Percentiles rank a stretch among this genome's conserved stretches.
Evolutionary conservation across 2,329 filamentous ascomycete genomes (phyloP).

Genomic region (Neoscytalidium dimidiatum): DNA sequence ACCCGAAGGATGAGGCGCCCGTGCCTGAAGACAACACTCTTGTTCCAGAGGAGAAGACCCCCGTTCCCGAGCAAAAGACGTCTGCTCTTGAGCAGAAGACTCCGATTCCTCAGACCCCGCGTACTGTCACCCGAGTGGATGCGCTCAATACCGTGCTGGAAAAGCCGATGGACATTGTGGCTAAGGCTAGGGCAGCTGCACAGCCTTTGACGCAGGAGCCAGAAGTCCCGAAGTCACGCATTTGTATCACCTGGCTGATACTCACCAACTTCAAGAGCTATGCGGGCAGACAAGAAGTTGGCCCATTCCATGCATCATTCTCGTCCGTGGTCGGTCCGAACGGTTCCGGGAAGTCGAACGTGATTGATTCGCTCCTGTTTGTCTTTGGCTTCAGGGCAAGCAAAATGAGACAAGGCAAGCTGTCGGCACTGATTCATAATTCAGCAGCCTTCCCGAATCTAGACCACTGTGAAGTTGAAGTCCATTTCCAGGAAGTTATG

Average conservation of each 20-base stretch:
- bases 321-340: conserved; percentile 98
- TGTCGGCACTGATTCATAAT: conserved; percentile 96
- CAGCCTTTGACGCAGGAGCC: conserved; percentile 69
- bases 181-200: conserved; percentile 75
- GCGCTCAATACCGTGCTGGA: conserved; percentile 73
- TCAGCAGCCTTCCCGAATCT: conserved; percentile 84
- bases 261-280: conserved; percentile 99
- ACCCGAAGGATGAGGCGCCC: conserved; percentile 30
- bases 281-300: conserved; percentile 90
- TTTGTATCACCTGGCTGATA: conserved; percentile 89
- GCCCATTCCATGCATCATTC: conserved; percentile 95
- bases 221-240: conserved; percentile 75
- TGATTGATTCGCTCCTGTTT: conserved; percentile 95
- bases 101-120: conserved; percentile 44
- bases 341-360: conserved; percentile 97
- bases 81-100: conserved; percentile 48
- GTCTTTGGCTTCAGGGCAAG: conserved; percentile 99
- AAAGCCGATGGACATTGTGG: conserved; percentile 89
- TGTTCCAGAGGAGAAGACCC: conserved; percentile 50
- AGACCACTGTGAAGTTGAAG: conserved; percentile 91
- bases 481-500: conserved; percentile 94
- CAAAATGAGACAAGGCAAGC: conserved; percentile 99
- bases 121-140: conserved; percentile 68
- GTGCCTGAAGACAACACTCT: conserved; percentile 53
- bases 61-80: conserved; percentile 49